A percentile compares a stretch with the other conserved stretches of the same genome.
Evolutionary conservation across 1,284 basidiomycete genomes (phyloP).

Genomic region (Sanghuangporus weigelae): DNA sequence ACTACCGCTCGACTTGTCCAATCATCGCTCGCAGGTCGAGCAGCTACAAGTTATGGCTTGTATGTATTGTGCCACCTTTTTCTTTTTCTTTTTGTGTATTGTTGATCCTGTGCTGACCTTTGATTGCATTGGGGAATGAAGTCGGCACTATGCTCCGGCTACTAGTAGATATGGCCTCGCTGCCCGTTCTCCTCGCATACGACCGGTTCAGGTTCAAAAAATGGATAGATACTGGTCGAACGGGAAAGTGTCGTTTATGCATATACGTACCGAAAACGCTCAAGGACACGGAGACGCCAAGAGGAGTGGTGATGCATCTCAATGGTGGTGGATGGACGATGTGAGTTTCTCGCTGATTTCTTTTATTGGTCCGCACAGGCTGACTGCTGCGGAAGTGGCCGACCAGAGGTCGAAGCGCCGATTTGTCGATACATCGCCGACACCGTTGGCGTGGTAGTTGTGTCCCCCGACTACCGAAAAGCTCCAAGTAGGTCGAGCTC

Average conservation of each 20-base stretch:
- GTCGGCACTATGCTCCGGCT: conserved; percentile 14
- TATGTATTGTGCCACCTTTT: not conserved
- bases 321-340: conserved; percentile 25
- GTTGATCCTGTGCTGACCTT: not conserved
- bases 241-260: conserved; percentile 19
- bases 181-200: conserved; percentile 7
- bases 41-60: conserved; percentile 6
- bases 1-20: conserved; percentile 4
- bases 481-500: conserved; percentile 20
- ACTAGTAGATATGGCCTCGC: conserved; percentile 12
- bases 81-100: not conserved
- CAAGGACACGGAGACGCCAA: not conserved
- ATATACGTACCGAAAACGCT: conserved; percentile 17
- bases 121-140: not conserved
- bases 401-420: conserved; percentile 23
- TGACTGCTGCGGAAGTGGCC: conserved; percentile 16
- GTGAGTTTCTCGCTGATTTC: conserved; percentile 9
- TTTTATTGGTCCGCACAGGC: not conserved
- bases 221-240: conserved; percentile 19
- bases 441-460: conserved; percentile 21
- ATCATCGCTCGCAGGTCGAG: conserved; percentile 3
- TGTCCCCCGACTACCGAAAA: conserved; percentile 25
- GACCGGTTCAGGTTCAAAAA: conserved; percentile 15
- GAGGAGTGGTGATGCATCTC: conserved; percentile 23
- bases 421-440: conserved; percentile 23